phyloP scores from a whole-genome alignment of 2,329 filamentous ascomycete species.

The Sporothrix sp. region DNA sequence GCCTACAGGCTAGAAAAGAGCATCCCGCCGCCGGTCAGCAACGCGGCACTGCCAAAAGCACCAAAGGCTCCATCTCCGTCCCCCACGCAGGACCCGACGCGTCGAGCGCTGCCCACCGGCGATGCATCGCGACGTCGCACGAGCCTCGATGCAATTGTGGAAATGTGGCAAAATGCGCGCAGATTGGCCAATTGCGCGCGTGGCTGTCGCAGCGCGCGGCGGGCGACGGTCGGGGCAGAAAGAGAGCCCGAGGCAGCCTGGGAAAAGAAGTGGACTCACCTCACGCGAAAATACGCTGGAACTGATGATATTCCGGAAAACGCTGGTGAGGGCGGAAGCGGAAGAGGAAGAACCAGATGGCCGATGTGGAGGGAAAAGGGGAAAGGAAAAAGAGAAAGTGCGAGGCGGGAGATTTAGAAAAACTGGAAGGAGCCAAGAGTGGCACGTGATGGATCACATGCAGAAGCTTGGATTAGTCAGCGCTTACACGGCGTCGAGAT shows the following conservation, averaged over 20 bases:
- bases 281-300: constrained; percentile 17
- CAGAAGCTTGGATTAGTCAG: too few relatives aligned
- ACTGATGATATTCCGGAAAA: constrained; percentile 25
- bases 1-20: too few relatives aligned
- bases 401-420: constrained; percentile 1
- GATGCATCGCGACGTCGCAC: too few relatives aligned
- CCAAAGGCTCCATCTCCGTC: too few relatives aligned
- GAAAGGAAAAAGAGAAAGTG: constrained; percentile 13
- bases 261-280: constrained; percentile 14
- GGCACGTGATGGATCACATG: neutral
- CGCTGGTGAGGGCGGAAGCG: constrained; percentile 22
- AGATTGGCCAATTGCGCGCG: too few relatives aligned
- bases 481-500: too few relatives aligned
- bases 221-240: neutral
- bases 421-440: neutral
- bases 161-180: neutral
- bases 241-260: neutral
- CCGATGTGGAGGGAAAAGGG: constrained; percentile 18
- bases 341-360: constrained; percentile 39
- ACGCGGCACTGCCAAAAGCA: too few relatives aligned
- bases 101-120: too few relatives aligned
- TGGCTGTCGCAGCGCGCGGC: neutral
- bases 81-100: too few relatives aligned
- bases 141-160: neutral
- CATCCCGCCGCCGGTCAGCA: too few relatives aligned